Percentiles rank a stretch among this genome's conserved stretches.
Evolutionary conservation across 495 filamentous ascomycete genomes (phyloP).

Genomic region (Aspergillus kassunensis): DNA sequence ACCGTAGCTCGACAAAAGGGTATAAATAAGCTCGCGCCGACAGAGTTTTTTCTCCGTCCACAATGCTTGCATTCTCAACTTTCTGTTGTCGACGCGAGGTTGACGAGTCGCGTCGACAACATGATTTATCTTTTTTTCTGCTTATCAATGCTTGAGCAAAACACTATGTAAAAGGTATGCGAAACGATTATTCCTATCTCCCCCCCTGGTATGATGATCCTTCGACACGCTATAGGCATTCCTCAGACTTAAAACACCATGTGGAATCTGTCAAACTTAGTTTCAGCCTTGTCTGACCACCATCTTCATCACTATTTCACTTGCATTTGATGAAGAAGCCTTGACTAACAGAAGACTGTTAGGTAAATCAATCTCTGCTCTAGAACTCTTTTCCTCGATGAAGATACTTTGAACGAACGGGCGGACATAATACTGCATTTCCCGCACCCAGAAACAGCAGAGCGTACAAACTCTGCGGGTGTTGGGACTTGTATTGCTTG

Average conservation of each 20-base stretch:
- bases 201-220: constrained; percentile 70
- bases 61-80: constrained; percentile 17
- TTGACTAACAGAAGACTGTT: constrained; percentile 43
- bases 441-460: constrained; percentile 59
- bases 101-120: neutral
- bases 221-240: constrained; percentile 88
- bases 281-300: constrained; percentile 99
- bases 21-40: constrained; percentile 28
- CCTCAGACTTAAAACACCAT: constrained; percentile 90
- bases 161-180: constrained; percentile 23
- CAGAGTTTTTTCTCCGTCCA: constrained; percentile 34
- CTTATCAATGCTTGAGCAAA: neutral
- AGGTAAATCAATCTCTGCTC: constrained; percentile 51
- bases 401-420: constrained; percentile 97
- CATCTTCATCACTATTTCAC: constrained; percentile 16
- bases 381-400: constrained; percentile 46
- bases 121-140: constrained; percentile 1
- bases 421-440: constrained; percentile 88
- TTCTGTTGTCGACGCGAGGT: constrained; percentile 8
- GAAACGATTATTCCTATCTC: constrained; percentile 8
- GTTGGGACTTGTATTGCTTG: constrained; percentile 71
- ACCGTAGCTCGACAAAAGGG: constrained; percentile 11
- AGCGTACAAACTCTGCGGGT: constrained; percentile 87
- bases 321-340: constrained; percentile 19
- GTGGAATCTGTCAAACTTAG: constrained; percentile 76